Conservation (phyloP, 2,329 filamentous ascomycete species). For the Ophiobolus disseminans region DNA sequence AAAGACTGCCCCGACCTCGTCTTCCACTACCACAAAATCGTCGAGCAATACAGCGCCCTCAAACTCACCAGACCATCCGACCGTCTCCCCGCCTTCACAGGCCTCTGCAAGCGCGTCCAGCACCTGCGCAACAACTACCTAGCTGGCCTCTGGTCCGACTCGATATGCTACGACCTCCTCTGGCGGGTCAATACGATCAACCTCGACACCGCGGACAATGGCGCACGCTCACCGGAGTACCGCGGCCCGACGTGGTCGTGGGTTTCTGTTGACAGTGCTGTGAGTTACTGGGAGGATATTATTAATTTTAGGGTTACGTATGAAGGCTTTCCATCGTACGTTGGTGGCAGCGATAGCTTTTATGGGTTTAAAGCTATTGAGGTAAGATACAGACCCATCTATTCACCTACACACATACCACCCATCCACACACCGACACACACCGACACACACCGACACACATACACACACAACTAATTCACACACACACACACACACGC, state of each 20-base stretch:
- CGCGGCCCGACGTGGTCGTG: constrained; percentile 26
- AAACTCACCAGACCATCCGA: constrained; percentile 16
- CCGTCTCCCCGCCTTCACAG: constrained; percentile 22
- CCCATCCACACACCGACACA: too few species aligned
- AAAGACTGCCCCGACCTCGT: constrained; percentile 14
- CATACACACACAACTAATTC: too few species aligned
- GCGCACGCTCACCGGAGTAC: constrained; percentile 2
- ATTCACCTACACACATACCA: too few species aligned
- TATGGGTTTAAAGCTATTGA: too few species aligned
- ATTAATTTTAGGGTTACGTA: constrained; percentile 11
- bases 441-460: too few species aligned
- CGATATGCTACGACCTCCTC: constrained; percentile 23
- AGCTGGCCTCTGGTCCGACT: constrained; percentile 25
- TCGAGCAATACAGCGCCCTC: constrained; percentile 24
- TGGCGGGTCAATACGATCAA: constrained; percentile 22
- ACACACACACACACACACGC: too few species aligned
- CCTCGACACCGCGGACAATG: neutral
- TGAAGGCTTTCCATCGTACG: constrained; percentile 3
- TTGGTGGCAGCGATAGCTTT: too few species aligned
- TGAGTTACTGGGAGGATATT: constrained; percentile 22
- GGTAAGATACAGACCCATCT: too few species aligned
- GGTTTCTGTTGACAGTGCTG: constrained; percentile 14
- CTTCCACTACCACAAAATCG: constrained; percentile 17
- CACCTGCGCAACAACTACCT: constrained; percentile 21
- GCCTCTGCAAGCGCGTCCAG: constrained; percentile 19